A percentile compares a stretch with the other conserved stretches of the same genome.
phyloP scores from a whole-genome alignment of 805 yeast species.

The Debaryomyces castellii region DNA sequence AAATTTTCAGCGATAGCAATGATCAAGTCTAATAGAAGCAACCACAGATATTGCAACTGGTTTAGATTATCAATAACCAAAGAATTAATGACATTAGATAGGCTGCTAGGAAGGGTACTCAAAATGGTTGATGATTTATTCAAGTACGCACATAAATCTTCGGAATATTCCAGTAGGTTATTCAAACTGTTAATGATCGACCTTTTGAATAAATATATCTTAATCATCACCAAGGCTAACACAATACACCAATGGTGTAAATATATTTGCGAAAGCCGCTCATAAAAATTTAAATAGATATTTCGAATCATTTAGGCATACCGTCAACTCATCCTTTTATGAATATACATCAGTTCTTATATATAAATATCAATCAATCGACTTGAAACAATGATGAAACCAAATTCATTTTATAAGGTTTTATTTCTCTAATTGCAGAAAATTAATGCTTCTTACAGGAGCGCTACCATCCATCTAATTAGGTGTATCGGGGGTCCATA shows the following conservation, averaged over 20 bases:
- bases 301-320: neutral
- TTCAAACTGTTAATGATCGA: slow-evolving; percentile 40
- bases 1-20: slow-evolving; percentile 60
- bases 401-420: neutral
- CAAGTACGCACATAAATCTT: slow-evolving; percentile 46
- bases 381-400: slow-evolving; percentile 3
- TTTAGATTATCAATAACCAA: slow-evolving; percentile 48
- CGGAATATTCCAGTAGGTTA: slow-evolving; percentile 31
- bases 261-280: slow-evolving; percentile 63
- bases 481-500: too few species aligned
- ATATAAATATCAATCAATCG: neutral
- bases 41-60: slow-evolving; percentile 47
- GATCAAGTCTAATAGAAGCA: slow-evolving; percentile 42
- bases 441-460: too few species aligned
- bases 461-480: too few species aligned
- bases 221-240: slow-evolving; percentile 54
- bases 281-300: slow-evolving; percentile 42
- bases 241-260: slow-evolving; percentile 63
- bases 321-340: neutral
- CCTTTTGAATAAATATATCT: slow-evolving; percentile 55
- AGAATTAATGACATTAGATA: slow-evolving; percentile 54
- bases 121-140: slow-evolving; percentile 35
- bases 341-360: neutral
- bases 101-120: slow-evolving; percentile 52
- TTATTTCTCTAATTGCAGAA: too few species aligned